phyloP scores from a whole-genome alignment of 164 flowering plant species.

The Vitis riparia region DNA sequence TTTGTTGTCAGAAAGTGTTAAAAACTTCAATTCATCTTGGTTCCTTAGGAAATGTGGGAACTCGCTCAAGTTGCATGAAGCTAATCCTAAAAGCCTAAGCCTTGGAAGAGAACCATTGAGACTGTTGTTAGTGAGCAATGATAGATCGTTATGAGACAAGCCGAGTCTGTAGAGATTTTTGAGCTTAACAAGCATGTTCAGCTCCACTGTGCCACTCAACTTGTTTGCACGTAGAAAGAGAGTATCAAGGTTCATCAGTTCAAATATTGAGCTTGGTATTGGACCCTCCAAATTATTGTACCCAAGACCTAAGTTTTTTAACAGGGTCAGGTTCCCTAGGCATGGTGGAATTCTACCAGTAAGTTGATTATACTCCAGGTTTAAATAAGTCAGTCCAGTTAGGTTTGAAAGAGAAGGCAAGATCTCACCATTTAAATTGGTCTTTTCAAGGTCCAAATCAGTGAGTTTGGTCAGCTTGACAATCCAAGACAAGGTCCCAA shows the following conservation, averaged over 20 bases:
- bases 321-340: no score
- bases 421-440: conserved; percentile 11
- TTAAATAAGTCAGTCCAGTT: conserved; percentile 6
- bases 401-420: conserved; percentile 17
- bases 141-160: conserved; percentile 4
- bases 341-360: no score
- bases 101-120: neutral
- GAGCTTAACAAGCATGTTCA: conserved; percentile 1
- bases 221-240: conserved; percentile 10
- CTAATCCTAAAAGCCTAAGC: neutral
- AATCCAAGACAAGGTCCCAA: neutral
- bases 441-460: neutral
- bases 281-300: conserved; percentile 14
- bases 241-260: neutral
- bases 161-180: neutral
- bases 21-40: neutral
- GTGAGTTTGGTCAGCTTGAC: neutral
- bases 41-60: conserved; percentile 1
- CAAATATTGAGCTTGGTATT: conserved; percentile 14
- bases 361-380: no score
- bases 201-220: conserved; percentile 22
- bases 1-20: conserved; percentile 14
- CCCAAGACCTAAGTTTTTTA: neutral
- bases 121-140: neutral
- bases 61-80: neutral